Base-by-base conservation (phyloP, 768 basidiomycete genomes). In the Clathrus columnatus region DNA sequence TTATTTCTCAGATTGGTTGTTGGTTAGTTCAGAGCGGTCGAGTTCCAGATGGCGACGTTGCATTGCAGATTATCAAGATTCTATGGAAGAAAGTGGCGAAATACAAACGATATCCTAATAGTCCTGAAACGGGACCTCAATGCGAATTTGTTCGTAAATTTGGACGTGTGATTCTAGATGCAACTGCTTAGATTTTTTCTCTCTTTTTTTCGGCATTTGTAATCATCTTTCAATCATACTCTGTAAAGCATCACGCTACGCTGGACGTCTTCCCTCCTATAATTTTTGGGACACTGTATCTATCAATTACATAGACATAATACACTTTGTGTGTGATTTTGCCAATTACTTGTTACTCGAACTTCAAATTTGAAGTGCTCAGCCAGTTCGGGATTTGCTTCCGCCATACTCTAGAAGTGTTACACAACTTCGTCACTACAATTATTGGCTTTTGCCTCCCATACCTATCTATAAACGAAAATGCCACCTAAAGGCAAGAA, bases 21-120 rank as follows among this genome's bases (percentile, higher is more conserved):
- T 88, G 85, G 84, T 78, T 88, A 36, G 83, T 87, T 36, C 79
- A 87, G 66, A 79, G 80, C 18, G 80, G 80, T 1, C 66, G 71
- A 51, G 85, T 82, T 47, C 72, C 70, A 63, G 76, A 81, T 60
- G 86, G 86, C 14, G 74, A 73, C 54, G 82, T 83, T 57, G 86
- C 86, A 6, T 68, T 88, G 30, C 65, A 70, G 14, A 77, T 84
- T 48, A 83, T 88, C 59, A 84, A 80, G 18, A 63, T 73, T 56
- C 79, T 86, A 61, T 90, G 87, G 87, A 76, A 79, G 63, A 77
- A 73, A 2, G 87, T 90, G 48, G 86, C 85, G 68, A 90, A 90
- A 72, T 87, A 77, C 72, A 79, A 75, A 46, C 75, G 84, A 7
- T 88, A 81, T 68, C 85, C 85, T 0, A 78, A 83, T 64, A 85